Conservation (phyloP, 2,329 filamentous ascomycete genomes). For the Pseudogymnoascus sp. region DNA sequence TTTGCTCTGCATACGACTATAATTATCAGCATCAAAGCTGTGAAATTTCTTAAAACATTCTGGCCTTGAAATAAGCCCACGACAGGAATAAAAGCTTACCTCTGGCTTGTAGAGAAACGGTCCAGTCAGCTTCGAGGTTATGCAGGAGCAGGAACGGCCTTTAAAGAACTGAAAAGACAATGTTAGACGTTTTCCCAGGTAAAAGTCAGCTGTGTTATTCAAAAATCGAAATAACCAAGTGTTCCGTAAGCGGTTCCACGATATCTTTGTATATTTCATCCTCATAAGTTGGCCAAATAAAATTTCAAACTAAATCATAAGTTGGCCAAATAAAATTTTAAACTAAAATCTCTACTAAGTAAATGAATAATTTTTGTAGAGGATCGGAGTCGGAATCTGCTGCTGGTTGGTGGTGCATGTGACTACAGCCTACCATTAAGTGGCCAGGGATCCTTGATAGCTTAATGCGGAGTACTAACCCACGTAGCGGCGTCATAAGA, state of each 20-base stretch:
- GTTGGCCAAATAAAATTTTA: no score
- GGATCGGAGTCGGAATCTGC: no score
- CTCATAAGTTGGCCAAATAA: no score
- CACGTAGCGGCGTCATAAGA: slow-evolving; percentile 10
- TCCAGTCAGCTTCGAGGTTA: neutral
- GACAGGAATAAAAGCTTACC: neutral
- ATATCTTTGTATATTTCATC: no score
- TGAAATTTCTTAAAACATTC: neutral
- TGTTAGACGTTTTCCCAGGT: neutral
- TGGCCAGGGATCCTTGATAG: neutral
- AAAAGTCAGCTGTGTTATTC: neutral
- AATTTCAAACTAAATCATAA: no score
- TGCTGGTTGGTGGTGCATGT: no score
- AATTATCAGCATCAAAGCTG: slow-evolving; percentile 4
- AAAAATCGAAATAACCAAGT: neutral
- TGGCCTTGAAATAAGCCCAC: neutral
- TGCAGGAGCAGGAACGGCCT: neutral
- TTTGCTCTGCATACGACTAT: slow-evolving; percentile 15
- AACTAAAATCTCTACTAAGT: neutral
- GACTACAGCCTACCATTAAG: neutral
- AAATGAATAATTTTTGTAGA: no score
- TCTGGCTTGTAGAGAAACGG: neutral
- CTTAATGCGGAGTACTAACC: slow-evolving; percentile 12
- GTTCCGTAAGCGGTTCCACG: no score
- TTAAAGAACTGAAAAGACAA: neutral